Base-by-base conservation (phyloP, 2,329 filamentous ascomycete species). In the Leptographium wingfieldii region DNA sequence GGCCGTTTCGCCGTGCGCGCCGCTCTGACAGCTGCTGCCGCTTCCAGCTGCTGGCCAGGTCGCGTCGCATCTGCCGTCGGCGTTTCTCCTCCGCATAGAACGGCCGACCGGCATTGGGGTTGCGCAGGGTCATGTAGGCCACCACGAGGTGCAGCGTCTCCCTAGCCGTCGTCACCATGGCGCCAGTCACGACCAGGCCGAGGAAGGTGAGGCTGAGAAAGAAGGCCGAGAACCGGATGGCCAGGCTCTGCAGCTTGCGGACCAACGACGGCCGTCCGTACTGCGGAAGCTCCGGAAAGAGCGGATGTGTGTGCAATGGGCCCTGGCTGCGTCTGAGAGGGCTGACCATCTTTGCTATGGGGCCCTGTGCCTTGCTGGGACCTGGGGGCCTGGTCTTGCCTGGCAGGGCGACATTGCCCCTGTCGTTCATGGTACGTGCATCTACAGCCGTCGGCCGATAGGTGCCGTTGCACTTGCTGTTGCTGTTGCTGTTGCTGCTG, bases 221-320 rank as follows among this genome's bases (percentile, higher is more conserved):
- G 61, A 88, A 87, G 0, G 90, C 90, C 0, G 85, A 80, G 1
- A 81, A 64, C 11, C 85, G 80, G 62, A 94, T 87, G 19, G 79
- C 73, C 35, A 78, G 71, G 68, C 83, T 88, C 65, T 92, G 86
- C 1, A 90, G 38, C 38, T 82, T 77, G 55, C 84, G 79, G n/a
- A 86, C 61, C 0, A 81, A 57, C 0, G 87, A 85, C 0, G 90
- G 84, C 0, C 90, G 86, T 0, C 88, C 88, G 66, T 95, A 96
- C 0, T 90, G 75, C 0, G 91, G 91, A 10, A 96, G 72, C 2
- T 90, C 88, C 6, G 91, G 91, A 65, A 96, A 96, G 5, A 95
- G 74, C 3, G 89, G 87, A 65, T 92, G 86, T 2, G 88, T 92
- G 64, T 83, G 80, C 9, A 84, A 16, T 4, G 33, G 14, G 7